Base-by-base conservation (phyloP, 805 yeast genomes). In the Sugiyamaella americana region DNA sequence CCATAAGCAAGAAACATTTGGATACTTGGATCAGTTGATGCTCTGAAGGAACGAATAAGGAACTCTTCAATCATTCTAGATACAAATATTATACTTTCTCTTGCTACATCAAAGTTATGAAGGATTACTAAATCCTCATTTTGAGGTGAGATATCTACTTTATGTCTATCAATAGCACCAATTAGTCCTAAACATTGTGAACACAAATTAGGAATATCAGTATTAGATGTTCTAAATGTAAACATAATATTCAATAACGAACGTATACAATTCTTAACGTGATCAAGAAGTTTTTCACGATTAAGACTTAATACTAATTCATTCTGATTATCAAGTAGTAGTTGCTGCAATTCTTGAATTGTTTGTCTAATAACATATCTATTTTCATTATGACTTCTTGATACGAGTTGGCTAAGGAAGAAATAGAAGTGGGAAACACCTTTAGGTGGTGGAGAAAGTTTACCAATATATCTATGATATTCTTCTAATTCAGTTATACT, bases 1-100 rank as follows among this genome's bases (percentile, higher is more conserved):
- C 91, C 84, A 62, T 78, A 84, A 0, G 96, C 96, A 30, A 88
- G 72, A 58, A 83, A 85, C 48, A 85, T 71, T 62, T 93, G 98
- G 41, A 79, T 78, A 19, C 78, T 76, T 0, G 98, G 96, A 58
- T 88, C 88, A 29, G 83, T 84, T 1, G 96, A 83, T 0, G 96
- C 88, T 79, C 94, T 82, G 63, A 88, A 89, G 1, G 87, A 79
- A 29, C 86, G 87, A 5, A 89, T 83, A n/a, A 93, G 70, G 49
- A 78, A 72, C 46, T 76, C 73, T 50, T 85, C 82, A 29, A 89
- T 68, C 41, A 89, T 78, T 55, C 74, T 71, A 2, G 77, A 68
- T 26, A 87, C 70, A 57, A 91, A 87, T 10, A 69, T 71, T 2
- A 77, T 68, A n/a, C 77, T 76, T 55, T 89, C 96, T 3, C 61